Evolutionary conservation across 768 basidiomycete species (phyloP).

Genomic region (Lactifluus rugatus): DNA sequence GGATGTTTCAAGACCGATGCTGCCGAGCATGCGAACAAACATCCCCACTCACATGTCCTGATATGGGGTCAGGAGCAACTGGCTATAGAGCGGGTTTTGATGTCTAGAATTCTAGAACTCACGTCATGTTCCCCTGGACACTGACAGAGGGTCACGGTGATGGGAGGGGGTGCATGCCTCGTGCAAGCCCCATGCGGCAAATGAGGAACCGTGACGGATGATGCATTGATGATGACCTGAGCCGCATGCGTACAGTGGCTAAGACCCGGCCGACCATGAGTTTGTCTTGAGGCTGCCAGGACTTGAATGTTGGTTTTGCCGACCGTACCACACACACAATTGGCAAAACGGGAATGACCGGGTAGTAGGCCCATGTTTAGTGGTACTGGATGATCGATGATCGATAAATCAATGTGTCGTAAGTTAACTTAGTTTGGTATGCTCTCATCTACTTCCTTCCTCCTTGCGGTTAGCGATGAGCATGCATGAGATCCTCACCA

Average conservation of each 20-base stretch:
- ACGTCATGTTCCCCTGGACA: neutral
- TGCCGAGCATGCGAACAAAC: neutral
- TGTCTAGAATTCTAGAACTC: neutral
- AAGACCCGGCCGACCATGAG: neutral
- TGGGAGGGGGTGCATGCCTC: neutral
- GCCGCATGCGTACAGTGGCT: neutral
- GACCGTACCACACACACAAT: too few relatives aligned
- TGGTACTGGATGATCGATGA: too few relatives aligned
- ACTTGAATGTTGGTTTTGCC: neutral
- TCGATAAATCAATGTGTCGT: too few relatives aligned
- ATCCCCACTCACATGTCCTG: neutral
- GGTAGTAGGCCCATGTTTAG: too few relatives aligned
- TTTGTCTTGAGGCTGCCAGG: neutral
- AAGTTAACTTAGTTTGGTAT: too few relatives aligned
- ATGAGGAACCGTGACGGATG: too few relatives aligned
- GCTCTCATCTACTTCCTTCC: too few relatives aligned
- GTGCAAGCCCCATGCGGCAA: neutral
- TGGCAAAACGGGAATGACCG: too few relatives aligned
- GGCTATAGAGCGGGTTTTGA: neutral
- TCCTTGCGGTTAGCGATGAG: too few relatives aligned
- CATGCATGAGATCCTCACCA: too few relatives aligned
- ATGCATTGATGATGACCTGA: too few relatives aligned
- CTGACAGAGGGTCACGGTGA: neutral
- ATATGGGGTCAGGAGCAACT: neutral
- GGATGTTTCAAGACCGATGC: too few relatives aligned